Conservation (phyloP, 2,329 filamentous ascomycete species). For the Trichoderma aggressivum region DNA sequence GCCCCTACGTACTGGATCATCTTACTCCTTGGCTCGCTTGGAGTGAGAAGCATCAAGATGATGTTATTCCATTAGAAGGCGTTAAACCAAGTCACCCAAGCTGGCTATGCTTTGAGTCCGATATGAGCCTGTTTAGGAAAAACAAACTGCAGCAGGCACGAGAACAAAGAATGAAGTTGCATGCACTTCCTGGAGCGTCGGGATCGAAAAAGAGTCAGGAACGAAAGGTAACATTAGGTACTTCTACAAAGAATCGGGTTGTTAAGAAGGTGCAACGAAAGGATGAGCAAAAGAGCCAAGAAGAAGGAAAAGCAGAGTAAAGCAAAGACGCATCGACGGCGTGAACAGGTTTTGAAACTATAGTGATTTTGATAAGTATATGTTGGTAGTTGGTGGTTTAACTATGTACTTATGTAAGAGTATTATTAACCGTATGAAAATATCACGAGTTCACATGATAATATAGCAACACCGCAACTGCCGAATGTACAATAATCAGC, state of each 20-base stretch:
- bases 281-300: background rate
- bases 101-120: background rate
- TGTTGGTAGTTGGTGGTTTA: background rate
- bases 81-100: background rate
- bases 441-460: background rate
- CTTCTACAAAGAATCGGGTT: background rate
- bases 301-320: background rate
- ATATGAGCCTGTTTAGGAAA: background rate
- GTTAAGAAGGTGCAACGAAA: background rate
- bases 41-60: background rate
- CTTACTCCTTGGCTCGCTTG: background rate
- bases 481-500: background rate
- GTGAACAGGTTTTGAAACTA: background rate
- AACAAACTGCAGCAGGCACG: background rate
- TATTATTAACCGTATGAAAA: background rate
- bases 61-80: fast-evolving
- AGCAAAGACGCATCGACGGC: background rate
- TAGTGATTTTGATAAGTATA: background rate
- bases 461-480: background rate
- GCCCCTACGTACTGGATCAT: background rate
- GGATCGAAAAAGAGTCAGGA: background rate
- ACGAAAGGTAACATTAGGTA: background rate
- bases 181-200: background rate
- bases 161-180: background rate
- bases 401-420: background rate